Percentiles rank a stretch among this genome's conserved stretches.
phyloP scores from a whole-genome alignment of 1,284 basidiomycete species.

The Caloboletus firmus region DNA sequence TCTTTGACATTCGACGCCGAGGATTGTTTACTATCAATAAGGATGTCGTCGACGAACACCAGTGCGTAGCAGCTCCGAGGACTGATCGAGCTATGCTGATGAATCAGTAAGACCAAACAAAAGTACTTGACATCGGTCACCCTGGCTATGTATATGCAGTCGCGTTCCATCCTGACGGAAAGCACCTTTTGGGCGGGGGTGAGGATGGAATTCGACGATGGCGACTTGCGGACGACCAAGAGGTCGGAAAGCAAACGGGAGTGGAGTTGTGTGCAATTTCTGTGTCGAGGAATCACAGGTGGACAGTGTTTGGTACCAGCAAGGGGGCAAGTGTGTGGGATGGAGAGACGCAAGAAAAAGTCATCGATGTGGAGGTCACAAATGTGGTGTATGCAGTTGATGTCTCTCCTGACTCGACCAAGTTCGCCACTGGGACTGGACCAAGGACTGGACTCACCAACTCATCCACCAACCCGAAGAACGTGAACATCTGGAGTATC shows the following conservation, averaged over 20 bases:
- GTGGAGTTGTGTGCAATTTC: accelerated
- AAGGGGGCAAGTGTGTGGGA: not conserved
- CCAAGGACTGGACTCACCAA: too few species aligned
- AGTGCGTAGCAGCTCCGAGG: not conserved
- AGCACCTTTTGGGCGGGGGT: not conserved
- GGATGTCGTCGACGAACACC: not conserved
- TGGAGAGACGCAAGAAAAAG: not conserved
- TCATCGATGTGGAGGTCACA: not conserved
- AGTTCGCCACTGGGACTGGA: not conserved
- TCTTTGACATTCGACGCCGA: not conserved
- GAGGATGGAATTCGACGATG: not conserved
- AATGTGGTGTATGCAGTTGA: not conserved
- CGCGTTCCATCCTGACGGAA: not conserved
- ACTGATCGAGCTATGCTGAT: not conserved
- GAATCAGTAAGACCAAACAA: not conserved
- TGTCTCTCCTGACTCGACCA: not conserved
- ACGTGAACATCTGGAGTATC: not conserved
- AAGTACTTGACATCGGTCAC: not conserved
- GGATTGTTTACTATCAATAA: not conserved
- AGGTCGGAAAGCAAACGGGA: not conserved
- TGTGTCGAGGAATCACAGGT: not conserved
- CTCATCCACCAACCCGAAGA: accelerated
- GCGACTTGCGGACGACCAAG: not conserved
- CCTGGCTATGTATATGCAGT: not conserved
- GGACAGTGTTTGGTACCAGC: not conserved